Evolutionary conservation across 1,139 yeast genomes (phyloP).

Genomic region (Yamadazyma kanchanaburiensis): DNA sequence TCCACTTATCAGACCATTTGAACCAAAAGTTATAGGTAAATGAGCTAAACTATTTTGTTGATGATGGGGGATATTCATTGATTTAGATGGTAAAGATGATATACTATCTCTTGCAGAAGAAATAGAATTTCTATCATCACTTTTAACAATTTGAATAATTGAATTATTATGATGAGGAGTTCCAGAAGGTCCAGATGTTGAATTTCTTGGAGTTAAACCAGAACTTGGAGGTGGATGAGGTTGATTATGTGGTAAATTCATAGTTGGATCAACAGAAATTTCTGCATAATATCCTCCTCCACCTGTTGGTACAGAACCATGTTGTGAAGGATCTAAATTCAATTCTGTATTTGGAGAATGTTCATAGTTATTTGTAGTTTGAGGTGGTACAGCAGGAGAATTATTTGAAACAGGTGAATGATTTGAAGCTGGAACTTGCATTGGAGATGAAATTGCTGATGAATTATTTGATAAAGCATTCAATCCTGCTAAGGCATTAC

Average conservation of each 20-base stretch:
- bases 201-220: conserved; percentile 35
- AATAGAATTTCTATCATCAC: conserved; percentile 35
- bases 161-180: conserved; percentile 31
- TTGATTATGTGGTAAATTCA: conserved; percentile 46
- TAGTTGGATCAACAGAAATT: conserved; percentile 44
- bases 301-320: conserved; percentile 24
- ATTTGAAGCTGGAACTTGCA: conserved; percentile 20
- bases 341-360: conserved; percentile 28
- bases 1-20: conserved; percentile 41
- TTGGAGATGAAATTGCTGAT: conserved; percentile 30
- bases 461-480: conserved; percentile 42
- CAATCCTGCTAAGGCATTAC: conserved; percentile 46
- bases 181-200: conserved; percentile 18
- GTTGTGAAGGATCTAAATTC: conserved; percentile 34
- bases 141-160: conserved; percentile 41
- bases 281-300: conserved; percentile 51
- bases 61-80: conserved; percentile 50
- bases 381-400: conserved; percentile 19
- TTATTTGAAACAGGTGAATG: conserved; percentile 24
- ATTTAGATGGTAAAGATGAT: conserved; percentile 44
- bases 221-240: conserved; percentile 35
- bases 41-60: conserved; percentile 43
- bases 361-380: conserved; percentile 23
- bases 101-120: conserved; percentile 40
- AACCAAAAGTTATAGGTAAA: conserved; percentile 43